Conservation (phyloP, 306 rosid species). For the Cyamopsis tetragonoloba region DNA sequence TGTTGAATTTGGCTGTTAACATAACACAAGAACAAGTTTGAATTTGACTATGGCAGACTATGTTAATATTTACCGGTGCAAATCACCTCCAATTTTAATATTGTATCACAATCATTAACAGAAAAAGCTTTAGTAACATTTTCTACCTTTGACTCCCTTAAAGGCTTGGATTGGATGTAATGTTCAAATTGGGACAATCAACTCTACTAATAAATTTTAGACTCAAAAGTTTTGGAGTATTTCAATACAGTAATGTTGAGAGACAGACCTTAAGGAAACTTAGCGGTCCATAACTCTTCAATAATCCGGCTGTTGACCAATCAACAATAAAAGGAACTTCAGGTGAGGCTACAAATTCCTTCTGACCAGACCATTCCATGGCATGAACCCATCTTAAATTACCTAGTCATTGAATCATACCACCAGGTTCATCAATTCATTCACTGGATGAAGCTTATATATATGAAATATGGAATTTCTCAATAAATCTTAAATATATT, state of each 20-base stretch:
- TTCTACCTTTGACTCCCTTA: neutral
- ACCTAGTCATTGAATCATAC: conserved; percentile 44
- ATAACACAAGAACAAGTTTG: neutral
- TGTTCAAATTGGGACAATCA: neutral
- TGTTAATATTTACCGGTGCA: neutral
- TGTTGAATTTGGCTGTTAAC: neutral
- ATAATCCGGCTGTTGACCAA: conserved; percentile 71
- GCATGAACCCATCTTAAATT: conserved; percentile 96
- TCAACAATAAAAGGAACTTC: conserved; percentile 68
- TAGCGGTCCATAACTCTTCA: conserved; percentile 73
- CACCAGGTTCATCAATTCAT: conserved; percentile 11
- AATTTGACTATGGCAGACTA: neutral
- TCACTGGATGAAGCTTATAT: conserved; percentile 1
- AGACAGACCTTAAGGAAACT: conserved; percentile 75
- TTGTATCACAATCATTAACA: neutral
- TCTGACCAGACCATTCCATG: conserved; percentile 90
- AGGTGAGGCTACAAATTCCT: conserved; percentile 54
- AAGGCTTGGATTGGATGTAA: neutral
- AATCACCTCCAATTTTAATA: conserved; percentile 9
- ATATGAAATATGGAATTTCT: conserved; percentile 19
- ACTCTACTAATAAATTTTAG: neutral
- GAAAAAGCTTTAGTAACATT: neutral
- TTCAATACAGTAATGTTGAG: neutral
- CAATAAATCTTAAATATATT: neutral
- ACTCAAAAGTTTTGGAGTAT: neutral